Percentiles rank a stretch among this genome's conserved stretches.
Evolutionary conservation across 495 filamentous ascomycete genomes (phyloP).

Genomic region (Neurospora sp.): DNA sequence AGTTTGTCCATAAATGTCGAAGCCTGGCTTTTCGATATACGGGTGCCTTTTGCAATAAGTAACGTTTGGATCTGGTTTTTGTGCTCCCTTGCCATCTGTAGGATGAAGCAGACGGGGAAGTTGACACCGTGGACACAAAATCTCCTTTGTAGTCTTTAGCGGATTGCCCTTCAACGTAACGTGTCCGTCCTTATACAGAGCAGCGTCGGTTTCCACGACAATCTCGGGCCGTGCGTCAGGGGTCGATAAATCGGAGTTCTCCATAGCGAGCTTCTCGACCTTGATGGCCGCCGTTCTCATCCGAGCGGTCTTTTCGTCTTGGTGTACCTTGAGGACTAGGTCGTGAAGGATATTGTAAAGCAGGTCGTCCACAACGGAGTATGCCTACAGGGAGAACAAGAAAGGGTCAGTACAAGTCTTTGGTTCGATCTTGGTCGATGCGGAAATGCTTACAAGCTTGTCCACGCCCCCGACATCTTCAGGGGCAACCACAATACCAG

Average conservation of each 20-base stretch:
- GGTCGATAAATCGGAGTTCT: conserved; percentile 34
- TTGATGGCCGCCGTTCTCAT: conserved; percentile 62
- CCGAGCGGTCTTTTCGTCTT: conserved; percentile 62
- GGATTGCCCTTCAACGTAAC: conserved; percentile 68
- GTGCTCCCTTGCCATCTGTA: conserved; percentile 48
- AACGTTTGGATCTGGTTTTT: conserved; percentile 48
- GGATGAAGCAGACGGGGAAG: conserved; percentile 55
- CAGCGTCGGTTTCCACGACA: conserved; percentile 58
- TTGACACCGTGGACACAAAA: conserved; percentile 55
- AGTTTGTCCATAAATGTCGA: conserved; percentile 76
- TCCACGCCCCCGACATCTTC: conserved; percentile 30
- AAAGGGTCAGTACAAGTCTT: background rate
- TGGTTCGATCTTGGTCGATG: background rate
- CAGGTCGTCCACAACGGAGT: conserved; percentile 52
- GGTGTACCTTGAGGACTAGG: conserved; percentile 57
- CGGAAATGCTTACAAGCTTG: conserved; percentile 31
- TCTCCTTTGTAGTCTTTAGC: conserved; percentile 59
- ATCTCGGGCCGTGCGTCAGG: conserved; percentile 34
- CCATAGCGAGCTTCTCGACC: conserved; percentile 55
- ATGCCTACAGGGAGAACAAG: conserved; percentile 24
- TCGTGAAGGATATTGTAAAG: conserved; percentile 67
- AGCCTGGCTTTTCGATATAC: conserved; percentile 58
- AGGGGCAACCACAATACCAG: conserved; percentile 36
- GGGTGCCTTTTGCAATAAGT: conserved; percentile 72
- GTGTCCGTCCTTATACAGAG: conserved; percentile 61